Conservation (phyloP, 345 rosid genomes). For the Draba incana region DNA sequence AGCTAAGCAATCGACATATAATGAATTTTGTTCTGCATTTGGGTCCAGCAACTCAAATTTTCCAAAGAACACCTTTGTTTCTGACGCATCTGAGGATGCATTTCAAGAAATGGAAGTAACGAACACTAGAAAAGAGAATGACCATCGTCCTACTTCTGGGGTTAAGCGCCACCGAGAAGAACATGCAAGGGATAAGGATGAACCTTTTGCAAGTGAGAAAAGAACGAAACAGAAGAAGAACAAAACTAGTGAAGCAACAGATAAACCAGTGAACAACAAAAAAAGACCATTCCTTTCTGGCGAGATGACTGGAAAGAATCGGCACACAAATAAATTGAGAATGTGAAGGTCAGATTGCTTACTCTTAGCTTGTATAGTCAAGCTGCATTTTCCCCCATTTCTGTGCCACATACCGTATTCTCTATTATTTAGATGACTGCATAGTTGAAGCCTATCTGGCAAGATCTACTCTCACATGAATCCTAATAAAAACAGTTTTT, state of each 20-base stretch:
- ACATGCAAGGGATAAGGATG: constrained; percentile 36
- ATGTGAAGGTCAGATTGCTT: constrained; percentile 36
- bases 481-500: constrained; percentile 6
- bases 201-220: constrained; percentile 33
- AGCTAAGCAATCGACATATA: constrained; percentile 75
- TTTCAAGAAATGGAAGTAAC: constrained; percentile 45
- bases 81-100: constrained; percentile 50
- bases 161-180: constrained; percentile 45
- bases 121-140: constrained; percentile 61
- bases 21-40: constrained; percentile 65
- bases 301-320: constrained; percentile 51
- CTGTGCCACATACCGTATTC: neutral
- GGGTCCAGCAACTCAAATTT: constrained; percentile 59
- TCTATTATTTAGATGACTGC: neutral
- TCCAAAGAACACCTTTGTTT: constrained; percentile 50
- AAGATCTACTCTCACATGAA: constrained; percentile 21
- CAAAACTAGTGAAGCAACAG: constrained; percentile 40
- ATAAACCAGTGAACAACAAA: constrained; percentile 40
- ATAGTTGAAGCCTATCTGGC: constrained; percentile 12
- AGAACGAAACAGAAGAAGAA: constrained; percentile 37
- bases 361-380: neutral
- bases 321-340: constrained; percentile 48
- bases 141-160: constrained; percentile 45
- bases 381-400: constrained; percentile 5
- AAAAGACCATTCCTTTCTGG: constrained; percentile 52